A percentile compares a stretch with the other conserved stretches of the same genome.
Evolutionary conservation across 371 early-diverging fungal genomes (phyloP).

Genomic region (Spraguea lophii): DNA sequence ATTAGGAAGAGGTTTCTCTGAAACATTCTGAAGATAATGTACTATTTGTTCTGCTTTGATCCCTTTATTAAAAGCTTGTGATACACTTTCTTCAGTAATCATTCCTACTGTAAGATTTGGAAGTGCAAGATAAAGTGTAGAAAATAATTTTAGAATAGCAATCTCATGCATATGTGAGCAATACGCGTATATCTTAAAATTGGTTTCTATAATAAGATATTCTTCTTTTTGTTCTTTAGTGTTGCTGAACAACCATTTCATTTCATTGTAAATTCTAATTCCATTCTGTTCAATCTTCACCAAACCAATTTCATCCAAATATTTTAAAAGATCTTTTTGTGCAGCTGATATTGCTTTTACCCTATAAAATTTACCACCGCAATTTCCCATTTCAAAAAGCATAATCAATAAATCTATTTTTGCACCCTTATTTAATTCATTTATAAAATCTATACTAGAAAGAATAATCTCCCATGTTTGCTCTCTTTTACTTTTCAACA

Average conservation of each 20-base stretch:
- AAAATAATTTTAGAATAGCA: slow-evolving; percentile 40
- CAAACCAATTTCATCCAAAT: slow-evolving; percentile 10
- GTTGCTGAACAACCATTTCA: slow-evolving; percentile 4
- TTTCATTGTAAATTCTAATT: background rate
- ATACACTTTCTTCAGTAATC: slow-evolving; percentile 41
- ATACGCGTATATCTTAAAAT: slow-evolving; percentile 46
- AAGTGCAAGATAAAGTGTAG: slow-evolving; percentile 16
- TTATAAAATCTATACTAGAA: slow-evolving; percentile 16
- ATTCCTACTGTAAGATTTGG: slow-evolving; percentile 37
- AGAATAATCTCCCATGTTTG: slow-evolving; percentile 43
- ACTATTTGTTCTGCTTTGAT: slow-evolving; percentile 43
- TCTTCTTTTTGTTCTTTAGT: background rate
- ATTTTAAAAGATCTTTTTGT: too few relatives aligned
- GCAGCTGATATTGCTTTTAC: background rate
- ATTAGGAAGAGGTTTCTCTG: too few relatives aligned
- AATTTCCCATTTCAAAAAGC: background rate
- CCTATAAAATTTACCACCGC: background rate
- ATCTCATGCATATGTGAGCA: slow-evolving; percentile 34
- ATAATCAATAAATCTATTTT: background rate
- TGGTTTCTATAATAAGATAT: slow-evolving; percentile 38
- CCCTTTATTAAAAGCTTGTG: slow-evolving; percentile 35
- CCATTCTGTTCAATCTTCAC: too few relatives aligned
- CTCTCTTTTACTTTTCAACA: slow-evolving; percentile 33
- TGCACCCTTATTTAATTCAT: background rate
- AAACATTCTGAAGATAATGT: too few relatives aligned